Base-by-base conservation (phyloP, 345 rosid genomes). In the Aegle marmelos region DNA sequence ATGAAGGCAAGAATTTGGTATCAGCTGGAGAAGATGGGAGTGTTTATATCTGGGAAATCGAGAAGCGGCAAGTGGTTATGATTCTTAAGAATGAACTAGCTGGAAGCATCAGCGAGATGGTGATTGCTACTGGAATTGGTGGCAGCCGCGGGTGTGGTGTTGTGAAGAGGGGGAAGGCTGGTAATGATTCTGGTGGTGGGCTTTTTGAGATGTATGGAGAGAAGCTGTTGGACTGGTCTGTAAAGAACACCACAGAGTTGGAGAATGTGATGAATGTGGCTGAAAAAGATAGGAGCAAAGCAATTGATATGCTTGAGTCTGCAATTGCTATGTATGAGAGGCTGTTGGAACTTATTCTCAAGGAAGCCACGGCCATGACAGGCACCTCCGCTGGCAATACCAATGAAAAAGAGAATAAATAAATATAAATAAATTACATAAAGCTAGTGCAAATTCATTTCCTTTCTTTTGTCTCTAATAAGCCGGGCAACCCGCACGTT, bases 11-110 rank as follows among this genome's bases (percentile, higher is more conserved):
- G 83, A 85, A 70, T n/a, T n/a, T 86, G 83, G 82, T 80, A 16
- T 85, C 89, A 7, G 88, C 86, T 9, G 68, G 87, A 0, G 91
- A 88, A 77, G 89, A 86, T 53, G 91, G 91, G 37, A 62, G 62
- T 41, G 70, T 84, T 1, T 81, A 25, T 74, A 11, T 82, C 2
- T 82, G 91, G 90, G 82, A 83, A 13, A 78, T 41, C 5, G 86
- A 82, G 68, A 67, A 59, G 21, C 79, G 84, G 19, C 14, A 70
- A 74, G 77, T 82, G 36, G 36, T 61, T 16, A 72, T 48, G 76
- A 76, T 60, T 76, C 58, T 85, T 30, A 75, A 82, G 14, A 76
- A 79, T 28, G 68, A 60, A 56, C 68, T 69, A 70, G 78, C 30
- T 13, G 76, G 81, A 3, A 72, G 78, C 37, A 78, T 80, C 6